Percentiles rank a stretch among this genome's conserved stretches.
phyloP scores from a whole-genome alignment of 495 filamentous ascomycete species.

The Penicillium lagena region DNA sequence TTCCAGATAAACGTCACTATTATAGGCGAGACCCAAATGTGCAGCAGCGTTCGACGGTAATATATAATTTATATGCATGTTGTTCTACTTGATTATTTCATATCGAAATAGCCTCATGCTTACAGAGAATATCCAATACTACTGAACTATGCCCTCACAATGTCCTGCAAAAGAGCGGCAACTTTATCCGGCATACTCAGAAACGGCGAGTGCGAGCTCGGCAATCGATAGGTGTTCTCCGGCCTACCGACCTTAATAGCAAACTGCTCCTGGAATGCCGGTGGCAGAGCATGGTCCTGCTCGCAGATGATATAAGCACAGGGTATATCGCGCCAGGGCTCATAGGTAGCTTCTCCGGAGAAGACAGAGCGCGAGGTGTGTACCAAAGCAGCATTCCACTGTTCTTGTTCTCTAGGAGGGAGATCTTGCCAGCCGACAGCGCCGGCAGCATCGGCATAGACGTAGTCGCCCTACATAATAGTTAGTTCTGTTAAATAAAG shows the following conservation, averaged over 20 bases:
- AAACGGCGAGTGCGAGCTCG: slow-evolving; percentile 24
- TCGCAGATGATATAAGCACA: slow-evolving; percentile 27
- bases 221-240: slow-evolving; percentile 12
- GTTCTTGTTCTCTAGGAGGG: slow-evolving; percentile 8
- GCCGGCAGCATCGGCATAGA: slow-evolving; percentile 8
- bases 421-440: slow-evolving; percentile 18
- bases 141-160: not conserved
- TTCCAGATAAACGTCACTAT: too few relatives aligned
- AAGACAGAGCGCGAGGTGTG: slow-evolving; percentile 19
- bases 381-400: slow-evolving; percentile 6
- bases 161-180: slow-evolving; percentile 4
- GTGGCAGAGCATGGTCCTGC: slow-evolving; percentile 23
- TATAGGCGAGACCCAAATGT: too few relatives aligned
- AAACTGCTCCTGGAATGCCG: slow-evolving; percentile 23
- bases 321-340: slow-evolving; percentile 18
- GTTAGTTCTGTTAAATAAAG: not conserved
- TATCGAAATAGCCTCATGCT: too few relatives aligned
- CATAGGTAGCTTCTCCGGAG: slow-evolving; percentile 13
- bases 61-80: too few relatives aligned
- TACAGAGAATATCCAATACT: too few relatives aligned
- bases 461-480: slow-evolving; percentile 16
- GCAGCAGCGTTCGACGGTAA: too few relatives aligned
- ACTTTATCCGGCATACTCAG: slow-evolving; percentile 19
- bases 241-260: slow-evolving; percentile 15
- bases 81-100: too few relatives aligned